These are phyloP conservation scores for Coniochaeta sp. DNA, from an alignment of 2,329 filamentous ascomycete genomes.

Conservation along the genomic window DNA sequence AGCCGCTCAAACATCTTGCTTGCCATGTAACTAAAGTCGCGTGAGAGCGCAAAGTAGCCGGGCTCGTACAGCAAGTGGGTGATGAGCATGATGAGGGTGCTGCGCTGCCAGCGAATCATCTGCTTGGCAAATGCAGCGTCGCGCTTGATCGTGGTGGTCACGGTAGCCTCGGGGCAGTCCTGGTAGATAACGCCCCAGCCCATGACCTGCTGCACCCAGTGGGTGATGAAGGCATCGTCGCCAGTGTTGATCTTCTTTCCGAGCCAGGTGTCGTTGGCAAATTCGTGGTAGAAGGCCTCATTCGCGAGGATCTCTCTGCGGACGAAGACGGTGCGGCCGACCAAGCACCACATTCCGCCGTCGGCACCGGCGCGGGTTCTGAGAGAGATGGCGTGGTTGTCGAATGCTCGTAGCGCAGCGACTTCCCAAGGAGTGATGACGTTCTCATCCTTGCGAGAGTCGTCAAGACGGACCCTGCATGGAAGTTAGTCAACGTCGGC, in stretches of 20 bases:
- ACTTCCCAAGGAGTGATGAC: conserved; percentile 19
- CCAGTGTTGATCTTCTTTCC: conserved; percentile 15
- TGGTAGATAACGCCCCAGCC: conserved; percentile 19
- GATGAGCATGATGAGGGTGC: conserved; percentile 7
- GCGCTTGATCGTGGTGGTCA: conserved; percentile 13
- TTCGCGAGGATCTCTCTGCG: conserved; percentile 15
- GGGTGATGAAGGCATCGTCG: conserved; percentile 20
- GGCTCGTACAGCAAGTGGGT: conserved; percentile 8
- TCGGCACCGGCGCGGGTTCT: conserved; percentile 14
- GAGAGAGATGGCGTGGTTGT: conserved; percentile 10
- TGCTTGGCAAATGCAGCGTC: conserved; percentile 13
- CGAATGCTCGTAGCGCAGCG: conserved; percentile 16
- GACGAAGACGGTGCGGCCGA: conserved; percentile 19
- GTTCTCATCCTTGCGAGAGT: conserved; percentile 8
- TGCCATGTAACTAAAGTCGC: conserved; percentile 10
- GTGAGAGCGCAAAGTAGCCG: conserved; percentile 6
- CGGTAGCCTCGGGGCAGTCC: conserved; percentile 12
- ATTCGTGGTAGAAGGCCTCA: conserved; percentile 13
- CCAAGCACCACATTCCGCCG: conserved; percentile 17
- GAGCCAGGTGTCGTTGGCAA: conserved; percentile 14
- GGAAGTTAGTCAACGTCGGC: no score
- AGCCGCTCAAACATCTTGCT: conserved; percentile 15
- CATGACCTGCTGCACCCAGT: conserved; percentile 14
- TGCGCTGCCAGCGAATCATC: conserved; percentile 17
- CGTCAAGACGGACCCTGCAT: not conserved